Conservation (phyloP, 352 stramenopile genomes). For the Phytophthora podocarpi region DNA sequence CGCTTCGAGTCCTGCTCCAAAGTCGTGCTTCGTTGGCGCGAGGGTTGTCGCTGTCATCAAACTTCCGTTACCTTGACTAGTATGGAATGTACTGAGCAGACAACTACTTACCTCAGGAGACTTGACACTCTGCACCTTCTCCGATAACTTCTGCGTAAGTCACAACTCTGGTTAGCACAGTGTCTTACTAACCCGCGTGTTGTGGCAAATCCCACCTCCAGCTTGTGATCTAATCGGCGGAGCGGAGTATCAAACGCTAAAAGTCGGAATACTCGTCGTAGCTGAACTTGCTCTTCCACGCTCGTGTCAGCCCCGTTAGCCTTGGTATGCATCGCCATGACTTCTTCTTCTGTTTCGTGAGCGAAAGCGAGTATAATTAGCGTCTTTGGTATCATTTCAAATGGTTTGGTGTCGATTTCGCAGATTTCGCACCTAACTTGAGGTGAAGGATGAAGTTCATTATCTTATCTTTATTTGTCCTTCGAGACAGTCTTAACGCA, state of each 20-base stretch:
- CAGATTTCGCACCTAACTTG: too few relatives aligned
- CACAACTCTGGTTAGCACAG: neutral
- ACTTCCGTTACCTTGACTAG: neutral
- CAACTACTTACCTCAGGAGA: constrained; percentile 15
- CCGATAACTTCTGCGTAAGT: constrained; percentile 44
- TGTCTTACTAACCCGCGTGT: neutral
- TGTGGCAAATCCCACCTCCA: constrained; percentile 44
- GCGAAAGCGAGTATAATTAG: too few relatives aligned
- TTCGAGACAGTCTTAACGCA: too few relatives aligned
- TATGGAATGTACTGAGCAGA: neutral
- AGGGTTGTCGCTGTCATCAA: constrained; percentile 19
- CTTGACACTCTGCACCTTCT: constrained; percentile 35
- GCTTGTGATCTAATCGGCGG: constrained; percentile 60
- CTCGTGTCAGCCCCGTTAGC: constrained; percentile 37
- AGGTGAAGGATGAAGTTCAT: too few relatives aligned
- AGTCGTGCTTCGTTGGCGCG: constrained; percentile 22
- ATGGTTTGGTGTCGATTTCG: too few relatives aligned
- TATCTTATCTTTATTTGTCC: too few relatives aligned
- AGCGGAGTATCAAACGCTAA: constrained; percentile 71
- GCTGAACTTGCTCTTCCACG: constrained; percentile 81
- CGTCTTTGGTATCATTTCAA: too few relatives aligned
- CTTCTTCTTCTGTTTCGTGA: too few relatives aligned
- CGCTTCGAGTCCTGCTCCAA: constrained; percentile 38
- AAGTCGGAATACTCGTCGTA: constrained; percentile 71
- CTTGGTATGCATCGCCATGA: constrained; percentile 38